Evolutionary conservation across 2,329 filamentous ascomycete genomes (phyloP), one percentile per base, ranked within the genome.

Genomic region (Keithomyces neogunnii): DNA sequence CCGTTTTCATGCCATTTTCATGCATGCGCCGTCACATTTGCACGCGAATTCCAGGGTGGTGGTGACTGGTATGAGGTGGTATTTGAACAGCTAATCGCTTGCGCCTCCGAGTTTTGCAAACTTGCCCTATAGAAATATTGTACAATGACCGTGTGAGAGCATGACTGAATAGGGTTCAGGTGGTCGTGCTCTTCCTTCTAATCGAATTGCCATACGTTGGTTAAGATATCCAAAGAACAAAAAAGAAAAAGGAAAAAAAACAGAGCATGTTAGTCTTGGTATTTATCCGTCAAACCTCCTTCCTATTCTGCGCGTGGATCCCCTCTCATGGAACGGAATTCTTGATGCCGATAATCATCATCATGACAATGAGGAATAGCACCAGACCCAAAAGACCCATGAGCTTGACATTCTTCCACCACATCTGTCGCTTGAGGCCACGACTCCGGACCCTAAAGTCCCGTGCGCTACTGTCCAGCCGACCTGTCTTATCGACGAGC

Each of bases 351-450:
- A 81, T 71, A 31, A 81, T 70, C 52, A 81, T 76, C n/a, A 74
- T 72, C 57, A 80, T 59, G 45, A 82, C 59, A 58, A 83, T 79
- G 55, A 83, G 64, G 44, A 75, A 64, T 30, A 93, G 70, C 2
- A 91, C 89, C 44, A 96, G 63, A 3, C 70, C 75, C 55, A 91
- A 64, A 60, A 99, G 69, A 5, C 81, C 85, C 90, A 97, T 96
- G 59, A 99, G 72, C 74, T 95, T 95, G 45, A 95, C 80, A 68
- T 99, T 97, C 84, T 97, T 97, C 92, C 92, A 97, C 93, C 93
- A 99, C 93, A 99, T 97, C 70, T 86, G 81, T 64, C 95, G 80
- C 73, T 93, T 88, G 60, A 99, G 69, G 1, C 89, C 90, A 30
- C 90, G 76, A 66, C 88, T 95, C 59, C 92, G 78, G 19, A 97